Conservation (phyloP, 495 filamentous ascomycete genomes). For the Penicillium nucicola region DNA sequence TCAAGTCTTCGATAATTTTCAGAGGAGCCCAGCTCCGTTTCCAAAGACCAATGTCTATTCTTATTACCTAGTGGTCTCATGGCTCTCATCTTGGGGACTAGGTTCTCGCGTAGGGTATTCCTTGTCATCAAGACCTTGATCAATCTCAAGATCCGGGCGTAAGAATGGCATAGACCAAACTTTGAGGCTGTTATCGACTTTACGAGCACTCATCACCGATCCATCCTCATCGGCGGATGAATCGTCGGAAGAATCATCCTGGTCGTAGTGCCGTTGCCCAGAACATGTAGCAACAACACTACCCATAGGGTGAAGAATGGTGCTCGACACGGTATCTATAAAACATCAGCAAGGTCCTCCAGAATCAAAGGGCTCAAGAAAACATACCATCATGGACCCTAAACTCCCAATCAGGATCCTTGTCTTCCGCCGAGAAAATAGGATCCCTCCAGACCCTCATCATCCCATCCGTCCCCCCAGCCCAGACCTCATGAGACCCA, state of each 20-base stretch:
- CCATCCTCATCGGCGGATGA: not conserved
- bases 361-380: not conserved
- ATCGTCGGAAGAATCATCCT: slow-evolving; percentile 12
- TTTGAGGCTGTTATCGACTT: slow-evolving; percentile 60
- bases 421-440: slow-evolving; percentile 49
- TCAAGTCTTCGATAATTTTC: no score
- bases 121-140: not conserved
- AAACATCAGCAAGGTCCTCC: slow-evolving; percentile 11
- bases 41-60: no score
- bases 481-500: slow-evolving; percentile 74
- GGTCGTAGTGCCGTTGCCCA: slow-evolving; percentile 48
- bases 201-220: not conserved
- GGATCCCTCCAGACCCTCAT: slow-evolving; percentile 74
- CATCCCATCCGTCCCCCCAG: slow-evolving; percentile 73
- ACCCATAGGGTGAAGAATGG: slow-evolving; percentile 64
- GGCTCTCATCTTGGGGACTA: no score
- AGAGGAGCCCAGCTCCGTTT: no score
- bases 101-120: no score
- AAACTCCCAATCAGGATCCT: slow-evolving; percentile 57
- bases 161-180: slow-evolving; percentile 54
- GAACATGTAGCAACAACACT: slow-evolving; percentile 73
- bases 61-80: no score
- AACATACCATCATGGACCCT: slow-evolving; percentile 51
- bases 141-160: not conserved
- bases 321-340: slow-evolving; percentile 56